phyloP scores from a whole-genome alignment of 108 stramenopile species.

The Cyclotella atomus region DNA sequence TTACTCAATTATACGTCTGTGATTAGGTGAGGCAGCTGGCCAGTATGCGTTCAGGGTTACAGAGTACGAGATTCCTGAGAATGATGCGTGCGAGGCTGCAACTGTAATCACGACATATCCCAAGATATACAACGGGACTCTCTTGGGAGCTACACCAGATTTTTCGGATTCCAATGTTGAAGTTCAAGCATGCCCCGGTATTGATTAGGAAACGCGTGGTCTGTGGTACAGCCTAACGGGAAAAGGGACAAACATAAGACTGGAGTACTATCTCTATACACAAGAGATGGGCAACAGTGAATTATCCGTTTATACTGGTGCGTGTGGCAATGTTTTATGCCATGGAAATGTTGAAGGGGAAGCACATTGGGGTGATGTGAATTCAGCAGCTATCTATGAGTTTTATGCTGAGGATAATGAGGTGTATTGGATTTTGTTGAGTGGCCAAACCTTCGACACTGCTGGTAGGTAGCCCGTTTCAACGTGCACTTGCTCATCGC shows the following conservation, averaged over 20 bases:
- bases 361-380: background rate
- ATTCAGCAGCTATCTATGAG: background rate
- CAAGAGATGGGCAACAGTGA: background rate
- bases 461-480: background rate
- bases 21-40: background rate
- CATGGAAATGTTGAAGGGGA: background rate
- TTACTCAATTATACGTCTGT: background rate
- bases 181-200: background rate
- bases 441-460: constrained; percentile 6
- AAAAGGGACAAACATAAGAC: background rate
- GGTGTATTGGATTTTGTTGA: background rate
- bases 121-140: background rate
- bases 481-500: background rate
- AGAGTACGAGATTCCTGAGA: constrained; percentile 5
- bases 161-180: background rate
- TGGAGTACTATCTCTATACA: constrained; percentile 11
- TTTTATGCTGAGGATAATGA: background rate
- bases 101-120: background rate
- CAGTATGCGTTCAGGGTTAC: constrained; percentile 17
- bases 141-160: constrained; percentile 13
- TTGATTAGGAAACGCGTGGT: constrained; percentile 8
- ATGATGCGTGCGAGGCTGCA: constrained; percentile 16
- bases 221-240: constrained; percentile 4
- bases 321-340: constrained; percentile 1
- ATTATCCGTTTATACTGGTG: constrained; percentile 7